Conservation (phyloP, 352 stramenopile genomes). For the Albugo laibachii region DNA sequence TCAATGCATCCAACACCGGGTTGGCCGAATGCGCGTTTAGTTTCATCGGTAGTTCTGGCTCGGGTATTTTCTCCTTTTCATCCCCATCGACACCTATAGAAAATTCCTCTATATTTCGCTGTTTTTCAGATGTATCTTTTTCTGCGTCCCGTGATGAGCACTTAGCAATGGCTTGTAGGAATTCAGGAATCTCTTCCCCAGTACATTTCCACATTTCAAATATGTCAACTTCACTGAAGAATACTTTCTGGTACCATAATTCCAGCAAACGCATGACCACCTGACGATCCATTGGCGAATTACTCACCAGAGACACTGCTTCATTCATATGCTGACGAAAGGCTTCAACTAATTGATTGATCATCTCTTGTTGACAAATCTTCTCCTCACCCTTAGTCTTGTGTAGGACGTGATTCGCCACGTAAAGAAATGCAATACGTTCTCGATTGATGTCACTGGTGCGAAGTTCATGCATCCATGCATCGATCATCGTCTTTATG, state of each 20-base stretch:
- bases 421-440: slow-evolving; percentile 62
- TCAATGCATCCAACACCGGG: slow-evolving; percentile 47
- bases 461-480: slow-evolving; percentile 43
- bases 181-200: slow-evolving; percentile 39
- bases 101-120: slow-evolving; percentile 2
- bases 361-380: too few relatives aligned
- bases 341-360: slow-evolving; percentile 1
- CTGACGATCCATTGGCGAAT: slow-evolving; percentile 63
- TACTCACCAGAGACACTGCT: slow-evolving; percentile 62
- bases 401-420: slow-evolving; percentile 69
- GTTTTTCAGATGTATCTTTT: neutral
- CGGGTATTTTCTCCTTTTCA: slow-evolving; percentile 13
- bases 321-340: slow-evolving; percentile 30
- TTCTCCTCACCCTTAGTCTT: slow-evolving; percentile 24
- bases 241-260: slow-evolving; percentile 54
- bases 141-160: neutral
- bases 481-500: slow-evolving; percentile 20
- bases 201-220: slow-evolving; percentile 32
- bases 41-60: slow-evolving; percentile 43
- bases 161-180: slow-evolving; percentile 9
- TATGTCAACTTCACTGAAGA: neutral
- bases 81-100: slow-evolving; percentile 9
- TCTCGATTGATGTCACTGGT: slow-evolving; percentile 60
- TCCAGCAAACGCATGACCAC: slow-evolving; percentile 51
- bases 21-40: slow-evolving; percentile 60